A percentile compares a stretch with the other conserved stretches of the same genome.
These are phyloP conservation scores for Microcera coccophila DNA, from an alignment of 2,329 filamentous ascomycete genomes.

Conservation along the genomic window DNA sequence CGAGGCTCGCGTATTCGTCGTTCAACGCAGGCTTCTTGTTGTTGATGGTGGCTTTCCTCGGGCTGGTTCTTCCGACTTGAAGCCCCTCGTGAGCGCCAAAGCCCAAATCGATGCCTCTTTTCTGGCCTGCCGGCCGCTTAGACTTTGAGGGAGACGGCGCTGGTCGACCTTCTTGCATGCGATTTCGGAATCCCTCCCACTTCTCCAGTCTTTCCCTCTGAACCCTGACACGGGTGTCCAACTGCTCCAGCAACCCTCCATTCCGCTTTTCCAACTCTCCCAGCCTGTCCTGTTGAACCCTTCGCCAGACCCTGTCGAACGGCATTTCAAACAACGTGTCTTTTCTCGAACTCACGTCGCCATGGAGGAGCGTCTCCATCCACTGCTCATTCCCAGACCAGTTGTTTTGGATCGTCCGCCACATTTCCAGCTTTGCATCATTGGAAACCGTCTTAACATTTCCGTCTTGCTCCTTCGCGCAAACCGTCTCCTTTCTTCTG, in stretches of 20 bases:
- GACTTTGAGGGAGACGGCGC: slow-evolving; percentile 21
- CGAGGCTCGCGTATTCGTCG: slow-evolving; percentile 42
- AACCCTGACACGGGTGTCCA: slow-evolving; percentile 63
- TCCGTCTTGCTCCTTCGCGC: slow-evolving; percentile 26
- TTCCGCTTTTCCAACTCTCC: slow-evolving; percentile 52
- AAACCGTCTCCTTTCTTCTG: slow-evolving; percentile 48
- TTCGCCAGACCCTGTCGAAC: slow-evolving; percentile 69
- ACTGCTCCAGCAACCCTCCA: slow-evolving; percentile 60
- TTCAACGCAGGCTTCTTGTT: slow-evolving; percentile 26
- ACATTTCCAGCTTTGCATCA: slow-evolving; percentile 46
- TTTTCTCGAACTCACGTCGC: slow-evolving; percentile 53
- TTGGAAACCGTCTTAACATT: slow-evolving; percentile 36
- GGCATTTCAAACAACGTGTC: slow-evolving; percentile 62
- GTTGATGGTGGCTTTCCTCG: slow-evolving; percentile 23
- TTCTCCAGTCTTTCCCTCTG: slow-evolving; percentile 66
- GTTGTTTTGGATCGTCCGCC: slow-evolving; percentile 62
- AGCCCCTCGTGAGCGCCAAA: slow-evolving; percentile 52
- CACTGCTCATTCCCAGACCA: slow-evolving; percentile 77
- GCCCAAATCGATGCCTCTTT: slow-evolving; percentile 49
- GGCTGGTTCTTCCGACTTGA: slow-evolving; percentile 36
- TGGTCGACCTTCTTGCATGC: slow-evolving; percentile 38
- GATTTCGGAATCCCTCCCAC: slow-evolving; percentile 67
- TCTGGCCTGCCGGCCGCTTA: slow-evolving; percentile 19
- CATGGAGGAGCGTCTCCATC: slow-evolving; percentile 66
- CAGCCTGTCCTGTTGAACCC: slow-evolving; percentile 57